A percentile compares a stretch with the other conserved stretches of the same genome.
phyloP scores from a whole-genome alignment of 257 asterid species.

The Petunia axillaris region DNA sequence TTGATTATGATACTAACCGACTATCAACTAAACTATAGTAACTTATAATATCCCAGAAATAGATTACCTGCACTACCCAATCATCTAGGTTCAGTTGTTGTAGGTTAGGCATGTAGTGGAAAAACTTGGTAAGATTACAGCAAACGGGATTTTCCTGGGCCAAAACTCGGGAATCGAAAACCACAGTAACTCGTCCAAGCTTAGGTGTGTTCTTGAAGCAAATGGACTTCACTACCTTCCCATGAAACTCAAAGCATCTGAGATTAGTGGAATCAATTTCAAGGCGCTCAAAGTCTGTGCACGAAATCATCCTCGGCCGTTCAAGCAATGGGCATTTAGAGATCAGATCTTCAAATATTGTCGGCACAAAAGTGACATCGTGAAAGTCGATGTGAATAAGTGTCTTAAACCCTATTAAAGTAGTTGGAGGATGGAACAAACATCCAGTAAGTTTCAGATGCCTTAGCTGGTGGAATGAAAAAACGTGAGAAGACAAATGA shows the following conservation, averaged over 20 bases:
- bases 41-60: no score
- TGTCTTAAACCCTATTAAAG: slow-evolving; percentile 23
- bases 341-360: slow-evolving; percentile 2
- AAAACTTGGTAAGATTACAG: not conserved
- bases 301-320: not conserved
- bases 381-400: slow-evolving; percentile 20
- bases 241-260: not conserved
- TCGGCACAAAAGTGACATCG: slow-evolving; percentile 13
- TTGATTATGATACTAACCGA: no score
- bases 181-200: slow-evolving; percentile 27
- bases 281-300: not conserved
- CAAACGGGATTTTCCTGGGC: not conserved
- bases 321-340: slow-evolving; percentile 27
- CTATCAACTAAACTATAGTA: no score
- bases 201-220: slow-evolving; percentile 23
- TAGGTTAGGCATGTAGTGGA: slow-evolving; percentile 18
- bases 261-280: slow-evolving; percentile 29
- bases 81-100: slow-evolving; percentile 5
- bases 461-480: not conserved
- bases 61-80: not conserved
- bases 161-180: not conserved
- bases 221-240: slow-evolving; percentile 22
- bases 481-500: no score
- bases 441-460: slow-evolving; percentile 15
- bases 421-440: slow-evolving; percentile 22